Base-by-base conservation (phyloP, 768 basidiomycete species). In the Mycena indigotica region DNA sequence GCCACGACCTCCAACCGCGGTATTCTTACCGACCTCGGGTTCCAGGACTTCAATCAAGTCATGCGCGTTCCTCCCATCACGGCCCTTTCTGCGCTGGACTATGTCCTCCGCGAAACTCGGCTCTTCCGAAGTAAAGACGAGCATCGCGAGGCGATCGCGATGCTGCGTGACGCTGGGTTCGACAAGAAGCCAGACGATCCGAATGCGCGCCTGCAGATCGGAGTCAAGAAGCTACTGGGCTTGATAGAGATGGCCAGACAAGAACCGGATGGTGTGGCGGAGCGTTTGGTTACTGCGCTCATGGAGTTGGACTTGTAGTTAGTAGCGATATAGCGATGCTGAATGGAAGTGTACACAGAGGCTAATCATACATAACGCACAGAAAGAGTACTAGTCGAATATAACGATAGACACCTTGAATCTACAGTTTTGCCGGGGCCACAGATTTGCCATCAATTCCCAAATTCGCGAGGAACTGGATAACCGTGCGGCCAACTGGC, bases 161-260 rank as follows among this genome's bases (percentile, higher is more conserved):
- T 89, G 76, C 75, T 98, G 38, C 73, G 80, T 24, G 84, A 91
- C 54, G 89, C 92, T 1, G 92, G 91, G 12, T 86, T 95, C 59
- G 83, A 80, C 12, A 67, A 74, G 17, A 72, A 73, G 5, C 78
- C 79, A n/a, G 78, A 78, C 28, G 78, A 75, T 15, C 69, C 79
- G 41, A 69, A 74, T 12, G 66, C 80, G 15, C 79, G 75, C 46
- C 63, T 95, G 64, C 84, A 88, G 61, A 88, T 98, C 46, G 97
- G 97, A 0, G 86, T 99, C 67, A 98, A 98, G 85, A 95, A 91
- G 74, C 67, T 99, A 70, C 71, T 99, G 69, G 93, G 87, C 58
- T 81, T 91, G 54, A 80, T 95, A 19, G 97, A 99, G 80, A 98
- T 97, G 95, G 92, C 95, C 48, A 81, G 96, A 67, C 97, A 98